These are phyloP conservation scores for Nothophoma quercina DNA, from an alignment of 2,329 filamentous ascomycete species.

Conservation along the genomic window DNA sequence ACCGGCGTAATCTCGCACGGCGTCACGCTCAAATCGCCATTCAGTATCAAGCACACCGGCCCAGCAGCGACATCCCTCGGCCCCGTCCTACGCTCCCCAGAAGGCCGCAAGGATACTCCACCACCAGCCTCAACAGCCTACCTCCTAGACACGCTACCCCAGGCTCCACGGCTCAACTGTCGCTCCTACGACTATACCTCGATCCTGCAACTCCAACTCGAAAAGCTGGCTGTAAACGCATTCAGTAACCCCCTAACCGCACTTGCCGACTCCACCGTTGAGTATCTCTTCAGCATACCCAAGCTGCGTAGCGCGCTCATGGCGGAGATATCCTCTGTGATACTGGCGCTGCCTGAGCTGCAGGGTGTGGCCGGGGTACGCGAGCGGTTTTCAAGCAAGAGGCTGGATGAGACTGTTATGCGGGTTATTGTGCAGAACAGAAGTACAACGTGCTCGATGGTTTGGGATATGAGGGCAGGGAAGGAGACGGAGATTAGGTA, in stretches of 20 bases:
- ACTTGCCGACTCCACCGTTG: conserved; percentile 77
- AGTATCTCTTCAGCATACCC: conserved; percentile 71
- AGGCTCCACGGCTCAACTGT: conserved; percentile 68
- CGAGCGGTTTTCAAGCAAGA: conserved; percentile 67
- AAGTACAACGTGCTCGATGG: conserved; percentile 71
- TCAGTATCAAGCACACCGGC: conserved; percentile 64
- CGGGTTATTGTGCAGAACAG: conserved; percentile 64
- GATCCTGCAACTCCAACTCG: conserved; percentile 77
- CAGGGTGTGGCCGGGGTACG: conserved; percentile 66
- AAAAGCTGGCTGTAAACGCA: conserved; percentile 76
- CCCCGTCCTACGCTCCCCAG: conserved; percentile 18
- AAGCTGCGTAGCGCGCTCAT: conserved; percentile 70
- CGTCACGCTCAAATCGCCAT: conserved; percentile 56
- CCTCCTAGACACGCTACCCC: conserved; percentile 69
- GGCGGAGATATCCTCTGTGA: conserved; percentile 77
- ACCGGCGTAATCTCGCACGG: conserved; percentile 71
- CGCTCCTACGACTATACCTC: conserved; percentile 62
- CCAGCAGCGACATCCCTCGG: conserved; percentile 66
- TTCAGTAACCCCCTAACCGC: conserved; percentile 83
- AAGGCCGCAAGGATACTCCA: conserved; percentile 33
- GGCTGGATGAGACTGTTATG: conserved; percentile 65
- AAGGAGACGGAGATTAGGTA: conserved; percentile 77
- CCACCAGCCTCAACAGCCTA: conserved; percentile 62
- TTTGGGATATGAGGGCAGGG: conserved; percentile 68
- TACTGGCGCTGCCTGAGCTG: conserved; percentile 77